phyloP scores from a whole-genome alignment of 352 stramenopile genomes.

The Globisporangium echinulatum region DNA sequence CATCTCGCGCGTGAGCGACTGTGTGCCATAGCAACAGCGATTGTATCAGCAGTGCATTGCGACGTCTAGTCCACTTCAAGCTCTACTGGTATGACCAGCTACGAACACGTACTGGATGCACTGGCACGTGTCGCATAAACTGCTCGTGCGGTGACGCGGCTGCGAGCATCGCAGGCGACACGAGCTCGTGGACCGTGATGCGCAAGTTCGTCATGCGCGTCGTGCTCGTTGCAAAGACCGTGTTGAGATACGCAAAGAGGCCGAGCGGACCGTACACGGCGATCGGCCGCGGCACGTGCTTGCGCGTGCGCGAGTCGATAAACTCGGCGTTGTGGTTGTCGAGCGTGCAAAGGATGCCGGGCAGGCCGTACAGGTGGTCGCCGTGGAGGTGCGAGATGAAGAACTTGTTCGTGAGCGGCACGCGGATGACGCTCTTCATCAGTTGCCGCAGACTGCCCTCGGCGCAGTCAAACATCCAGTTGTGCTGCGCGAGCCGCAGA shows the following conservation, averaged over 20 bases:
- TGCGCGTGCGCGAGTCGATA: conserved; percentile 48
- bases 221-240: conserved; percentile 53
- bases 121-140: conserved; percentile 48
- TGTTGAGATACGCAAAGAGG: conserved; percentile 74
- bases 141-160: conserved; percentile 49
- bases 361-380: conserved; percentile 81
- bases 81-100: neutral
- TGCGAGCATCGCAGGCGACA: conserved; percentile 39
- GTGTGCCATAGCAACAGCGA: neutral
- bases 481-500: conserved; percentile 52
- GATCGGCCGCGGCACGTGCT: conserved; percentile 39
- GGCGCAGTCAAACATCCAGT: conserved; percentile 88
- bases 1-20: conserved; percentile 32
- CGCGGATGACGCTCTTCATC: conserved; percentile 69
- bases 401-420: conserved; percentile 76
- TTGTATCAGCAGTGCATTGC: neutral
- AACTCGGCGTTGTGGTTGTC: conserved; percentile 71
- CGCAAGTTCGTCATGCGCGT: conserved; percentile 63
- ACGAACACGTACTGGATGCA: conserved; percentile 37
- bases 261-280: conserved; percentile 74
- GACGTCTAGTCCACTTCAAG: neutral
- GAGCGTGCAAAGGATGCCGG: conserved; percentile 76
- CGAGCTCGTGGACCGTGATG: conserved; percentile 73
- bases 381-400: conserved; percentile 85
- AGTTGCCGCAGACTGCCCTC: conserved; percentile 77